Evolutionary conservation across 2,329 filamentous ascomycete species (phyloP), one percentile per base, ranked within the genome.

Genomic region (Exophiala bonariae): DNA sequence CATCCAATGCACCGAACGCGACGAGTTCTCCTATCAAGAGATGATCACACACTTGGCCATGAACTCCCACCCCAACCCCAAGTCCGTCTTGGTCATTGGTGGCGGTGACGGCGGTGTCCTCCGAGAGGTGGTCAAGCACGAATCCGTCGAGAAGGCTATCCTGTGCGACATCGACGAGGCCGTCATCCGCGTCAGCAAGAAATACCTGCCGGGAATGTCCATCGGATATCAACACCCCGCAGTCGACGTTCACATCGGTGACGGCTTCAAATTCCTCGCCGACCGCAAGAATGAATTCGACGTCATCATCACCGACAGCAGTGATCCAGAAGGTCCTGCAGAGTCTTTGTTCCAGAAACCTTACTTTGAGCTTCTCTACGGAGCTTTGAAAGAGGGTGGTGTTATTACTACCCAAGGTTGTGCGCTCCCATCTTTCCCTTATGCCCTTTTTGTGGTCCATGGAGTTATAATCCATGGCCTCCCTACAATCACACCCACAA

Each of bases 391-490:
- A 60, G 89, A 96, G 65, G 92, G 91, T 74, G 93, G 93, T 78
- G 90, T 99, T 68, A 97, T 99, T 76, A 92, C 90, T 75, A 99
- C 93, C 69, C 93, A 99, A 96, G 93, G 93, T 99, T 95, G 89
- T 95, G 90, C 82, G 89, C 89, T 79, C 83, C 85, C 84, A 81
- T 82, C 80, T 73, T 34, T 41, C 47, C 44, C 30, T 36, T 41
- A 14, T 50, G 19, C 50, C 39, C 41, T 43, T 46, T 49, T 49
- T 47, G 39, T 41, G 47, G 19, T 45, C 28, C 9, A n/a, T 36
- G 34, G 17, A 32, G 20, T 17, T 40, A 38, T 20, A 50, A 13
- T 41, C 32, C 3, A 36, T 38, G 45, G 17, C 19, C 20, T 40
- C 18, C 35, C 43, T 31, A n/a, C n/a, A 9, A 9, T n/a, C 28